phyloP scores from a whole-genome alignment of 495 filamentous ascomycete genomes.

The Penicillium samsonianum region DNA sequence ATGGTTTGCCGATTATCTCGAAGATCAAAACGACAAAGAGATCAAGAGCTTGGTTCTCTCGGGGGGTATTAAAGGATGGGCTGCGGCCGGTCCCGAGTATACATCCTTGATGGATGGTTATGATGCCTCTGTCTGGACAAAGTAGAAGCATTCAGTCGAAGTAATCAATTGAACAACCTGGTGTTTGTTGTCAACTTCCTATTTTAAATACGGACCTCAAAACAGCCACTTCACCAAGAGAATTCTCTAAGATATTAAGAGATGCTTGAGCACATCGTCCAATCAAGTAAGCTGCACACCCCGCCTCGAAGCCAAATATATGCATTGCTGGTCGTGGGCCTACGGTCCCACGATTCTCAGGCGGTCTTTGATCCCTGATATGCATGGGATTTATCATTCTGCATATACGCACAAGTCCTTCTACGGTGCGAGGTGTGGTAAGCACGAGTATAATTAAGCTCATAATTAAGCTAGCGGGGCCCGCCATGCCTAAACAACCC shows the following conservation, averaged over 20 bases:
- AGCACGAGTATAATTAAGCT: no score
- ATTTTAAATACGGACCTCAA: no score
- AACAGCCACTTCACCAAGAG: background rate
- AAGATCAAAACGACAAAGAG: conserved; percentile 38
- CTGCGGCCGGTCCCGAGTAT: conserved; percentile 54
- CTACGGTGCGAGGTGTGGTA: no score
- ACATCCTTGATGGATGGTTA: conserved; percentile 59
- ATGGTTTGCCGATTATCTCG: conserved; percentile 68
- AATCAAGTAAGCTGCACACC: background rate
- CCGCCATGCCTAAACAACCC: no score
- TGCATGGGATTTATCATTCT: background rate
- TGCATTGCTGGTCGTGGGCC: background rate
- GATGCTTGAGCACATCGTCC: background rate
- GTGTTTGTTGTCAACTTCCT: no score
- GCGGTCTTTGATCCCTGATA: no score
- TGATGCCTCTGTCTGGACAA: conserved; percentile 52
- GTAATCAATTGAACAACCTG: background rate
- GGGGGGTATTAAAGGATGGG: conserved; percentile 70
- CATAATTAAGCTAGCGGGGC: no score
- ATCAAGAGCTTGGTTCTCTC: conserved; percentile 59
- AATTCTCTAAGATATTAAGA: background rate
- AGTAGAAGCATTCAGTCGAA: conserved; percentile 4
- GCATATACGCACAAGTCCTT: no score
- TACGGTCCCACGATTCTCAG: background rate
- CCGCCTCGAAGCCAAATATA: background rate